A percentile compares a stretch with the other conserved stretches of the same genome.
Conservation (phyloP, 345 rosid species). For the Salix udensis region DNA sequence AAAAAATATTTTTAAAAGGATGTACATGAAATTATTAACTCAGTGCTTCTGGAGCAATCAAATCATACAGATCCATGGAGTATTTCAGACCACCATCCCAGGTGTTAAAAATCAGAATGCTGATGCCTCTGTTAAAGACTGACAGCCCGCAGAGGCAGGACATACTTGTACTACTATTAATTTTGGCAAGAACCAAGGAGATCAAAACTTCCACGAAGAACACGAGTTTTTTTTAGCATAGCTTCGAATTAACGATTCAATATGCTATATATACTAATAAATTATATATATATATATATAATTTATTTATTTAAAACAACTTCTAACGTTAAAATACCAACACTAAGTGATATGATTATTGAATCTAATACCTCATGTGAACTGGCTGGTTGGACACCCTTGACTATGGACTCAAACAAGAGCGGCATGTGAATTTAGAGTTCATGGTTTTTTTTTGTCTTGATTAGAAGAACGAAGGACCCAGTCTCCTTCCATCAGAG, state of each 20-base stretch:
- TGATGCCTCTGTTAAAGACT: not conserved
- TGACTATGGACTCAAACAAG: not conserved
- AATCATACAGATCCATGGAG: not conserved
- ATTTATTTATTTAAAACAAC: no score
- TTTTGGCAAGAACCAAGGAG: no score
- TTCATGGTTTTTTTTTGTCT: not conserved
- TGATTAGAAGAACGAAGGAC: not conserved
- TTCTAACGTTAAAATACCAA: no score
- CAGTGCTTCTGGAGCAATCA: not conserved
- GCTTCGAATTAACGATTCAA: no score
- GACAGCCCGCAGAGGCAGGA: not conserved
- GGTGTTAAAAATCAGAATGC: not conserved
- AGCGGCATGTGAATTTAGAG: constrained; percentile 12
- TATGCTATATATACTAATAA: no score
- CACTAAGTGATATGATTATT: no score
- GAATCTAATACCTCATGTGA: not conserved
- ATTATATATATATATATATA: no score
- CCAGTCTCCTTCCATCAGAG: not conserved
- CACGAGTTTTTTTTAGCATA: no score
- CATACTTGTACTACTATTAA: not conserved
- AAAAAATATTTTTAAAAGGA: no score
- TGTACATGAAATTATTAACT: no score
- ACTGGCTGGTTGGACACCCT: not conserved
- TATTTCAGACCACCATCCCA: not conserved
- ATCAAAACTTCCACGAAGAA: no score